These are phyloP conservation scores for Sporothrix globosa DNA, from an alignment of 2,329 filamentous ascomycete genomes.

Conservation along the genomic window DNA sequence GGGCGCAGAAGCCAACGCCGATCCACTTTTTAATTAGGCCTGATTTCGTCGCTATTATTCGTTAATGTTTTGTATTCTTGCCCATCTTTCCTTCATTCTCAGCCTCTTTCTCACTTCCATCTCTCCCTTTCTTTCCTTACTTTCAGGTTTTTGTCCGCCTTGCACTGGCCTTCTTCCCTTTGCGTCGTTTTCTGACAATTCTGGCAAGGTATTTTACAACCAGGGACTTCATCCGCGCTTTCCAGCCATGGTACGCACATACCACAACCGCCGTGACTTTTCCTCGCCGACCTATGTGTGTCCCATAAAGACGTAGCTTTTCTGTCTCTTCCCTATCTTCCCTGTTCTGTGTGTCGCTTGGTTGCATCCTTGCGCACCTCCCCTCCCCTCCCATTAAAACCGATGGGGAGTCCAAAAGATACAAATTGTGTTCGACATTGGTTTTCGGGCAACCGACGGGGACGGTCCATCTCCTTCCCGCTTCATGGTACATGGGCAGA, in stretches of 20 bases:
- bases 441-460: not conserved
- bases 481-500: conserved; percentile 4
- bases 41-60: conserved; percentile 21
- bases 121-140: not conserved
- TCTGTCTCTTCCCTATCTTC: conserved; percentile 1
- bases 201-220: not conserved
- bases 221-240: not conserved
- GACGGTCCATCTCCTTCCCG: not conserved
- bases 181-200: not conserved
- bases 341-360: conserved; percentile 8
- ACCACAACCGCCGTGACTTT: not conserved
- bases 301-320: conserved; percentile 19
- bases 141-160: not conserved
- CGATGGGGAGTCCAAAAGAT: conserved; percentile 9
- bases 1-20: conserved; percentile 5
- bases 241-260: conserved; percentile 13
- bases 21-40: not conserved
- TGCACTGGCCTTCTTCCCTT: not conserved
- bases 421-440: not conserved
- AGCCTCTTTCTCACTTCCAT: conserved; percentile 6
- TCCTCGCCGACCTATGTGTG: not conserved
- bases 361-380: conserved; percentile 25
- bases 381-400: not conserved
- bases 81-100: not conserved
- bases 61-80: not conserved